Conservation (phyloP, 2,329 filamentous ascomycete genomes). For the Pseudonectria buxi region DNA sequence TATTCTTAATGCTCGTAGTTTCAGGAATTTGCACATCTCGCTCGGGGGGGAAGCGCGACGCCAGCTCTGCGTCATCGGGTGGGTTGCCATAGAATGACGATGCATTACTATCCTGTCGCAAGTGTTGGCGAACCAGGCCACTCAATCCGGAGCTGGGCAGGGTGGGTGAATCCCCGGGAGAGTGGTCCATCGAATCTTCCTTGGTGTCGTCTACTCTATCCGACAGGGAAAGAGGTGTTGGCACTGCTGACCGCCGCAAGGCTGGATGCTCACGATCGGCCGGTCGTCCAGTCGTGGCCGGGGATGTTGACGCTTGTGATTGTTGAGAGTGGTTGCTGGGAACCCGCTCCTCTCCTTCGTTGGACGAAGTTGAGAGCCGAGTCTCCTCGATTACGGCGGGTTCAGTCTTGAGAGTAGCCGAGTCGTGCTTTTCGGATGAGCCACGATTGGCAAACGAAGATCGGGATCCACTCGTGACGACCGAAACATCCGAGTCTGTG, state of each 20-base stretch:
- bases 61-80: slow-evolving; percentile 29
- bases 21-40: slow-evolving; percentile 16
- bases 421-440: slow-evolving; percentile 26
- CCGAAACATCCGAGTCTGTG: slow-evolving; percentile 39
- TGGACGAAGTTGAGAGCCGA: slow-evolving; percentile 34
- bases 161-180: slow-evolving; percentile 65
- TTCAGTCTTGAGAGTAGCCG: slow-evolving; percentile 22
- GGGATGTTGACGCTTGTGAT: slow-evolving; percentile 22
- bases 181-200: slow-evolving; percentile 3
- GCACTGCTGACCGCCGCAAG: slow-evolving; percentile 39
- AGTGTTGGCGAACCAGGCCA: slow-evolving; percentile 75
- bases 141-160: slow-evolving; percentile 64
- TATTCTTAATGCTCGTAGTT: slow-evolving; percentile 19
- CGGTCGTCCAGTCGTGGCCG: slow-evolving; percentile 38
- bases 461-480: slow-evolving; percentile 34
- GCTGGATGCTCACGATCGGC: slow-evolving; percentile 50
- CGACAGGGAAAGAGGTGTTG: slow-evolving; percentile 36
- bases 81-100: slow-evolving; percentile 67
- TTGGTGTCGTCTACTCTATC: slow-evolving; percentile 9
- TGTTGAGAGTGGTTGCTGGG: slow-evolving; percentile 4
- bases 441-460: slow-evolving; percentile 39
- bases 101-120: slow-evolving; percentile 71
- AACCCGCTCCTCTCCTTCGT: slow-evolving; percentile 36
- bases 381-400: slow-evolving; percentile 28
- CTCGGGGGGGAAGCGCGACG: slow-evolving; percentile 30